Percentiles rank a stretch among this genome's conserved stretches.
These are phyloP conservation scores for Anisodus acutangulus DNA, from an alignment of 257 asterid genomes.

Conservation along the genomic window DNA sequence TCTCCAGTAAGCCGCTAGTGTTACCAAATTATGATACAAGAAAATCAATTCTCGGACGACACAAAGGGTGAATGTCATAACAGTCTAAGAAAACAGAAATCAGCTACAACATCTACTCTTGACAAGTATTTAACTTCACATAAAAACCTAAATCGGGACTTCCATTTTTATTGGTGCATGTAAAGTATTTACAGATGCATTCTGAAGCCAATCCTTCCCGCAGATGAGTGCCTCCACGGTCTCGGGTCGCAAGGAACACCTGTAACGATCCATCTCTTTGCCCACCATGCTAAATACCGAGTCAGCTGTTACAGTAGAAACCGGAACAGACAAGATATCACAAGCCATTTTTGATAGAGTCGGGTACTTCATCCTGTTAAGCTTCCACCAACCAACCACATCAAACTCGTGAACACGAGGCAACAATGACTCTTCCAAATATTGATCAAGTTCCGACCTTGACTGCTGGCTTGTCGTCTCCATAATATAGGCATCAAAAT, in stretches of 20 bases:
- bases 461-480: constrained; percentile 76
- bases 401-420: constrained; percentile 92
- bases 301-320: constrained; percentile 57
- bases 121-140: constrained; percentile 8
- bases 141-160: constrained; percentile 57
- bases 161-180: constrained; percentile 64
- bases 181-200: constrained; percentile 47
- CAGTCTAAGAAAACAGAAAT: neutral
- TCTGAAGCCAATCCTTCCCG: constrained; percentile 85
- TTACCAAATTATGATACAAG: constrained; percentile 20
- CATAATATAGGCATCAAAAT: constrained; percentile 82
- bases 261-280: constrained; percentile 87
- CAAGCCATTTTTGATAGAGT: constrained; percentile 95
- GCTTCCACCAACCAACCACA: constrained; percentile 95
- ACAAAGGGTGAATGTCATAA: neutral
- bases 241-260: constrained; percentile 81
- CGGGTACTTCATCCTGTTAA: constrained; percentile 80
- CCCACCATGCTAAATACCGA: constrained; percentile 70
- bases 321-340: constrained; percentile 87
- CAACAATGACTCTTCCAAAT: constrained; percentile 85
- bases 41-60: neutral
- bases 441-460: constrained; percentile 85
- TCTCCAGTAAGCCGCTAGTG: neutral
- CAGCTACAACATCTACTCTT: constrained; percentile 12
- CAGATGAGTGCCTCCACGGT: constrained; percentile 93